phyloP scores from a whole-genome alignment of 2,329 filamentous ascomycete genomes.

The Teratosphaeria zuluensis region DNA sequence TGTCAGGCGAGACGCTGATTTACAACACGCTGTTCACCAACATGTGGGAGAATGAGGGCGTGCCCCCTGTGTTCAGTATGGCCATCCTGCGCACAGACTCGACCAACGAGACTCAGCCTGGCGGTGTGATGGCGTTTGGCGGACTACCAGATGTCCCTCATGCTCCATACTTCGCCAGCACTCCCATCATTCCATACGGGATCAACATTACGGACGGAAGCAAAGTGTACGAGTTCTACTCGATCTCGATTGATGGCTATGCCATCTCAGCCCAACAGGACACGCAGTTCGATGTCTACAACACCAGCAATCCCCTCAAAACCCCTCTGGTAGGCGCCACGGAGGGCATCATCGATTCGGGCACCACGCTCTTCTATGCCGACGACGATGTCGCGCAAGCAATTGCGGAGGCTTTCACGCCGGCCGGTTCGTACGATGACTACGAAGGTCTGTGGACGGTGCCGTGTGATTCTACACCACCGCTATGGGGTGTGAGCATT shows the following conservation, averaged over 20 bases:
- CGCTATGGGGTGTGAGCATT: constrained; percentile 34
- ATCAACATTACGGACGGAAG: constrained; percentile 17
- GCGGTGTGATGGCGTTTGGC: constrained; percentile 41
- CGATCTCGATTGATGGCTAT: constrained; percentile 26
- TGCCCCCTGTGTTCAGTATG: constrained; percentile 40
- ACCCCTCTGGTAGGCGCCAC: constrained; percentile 21
- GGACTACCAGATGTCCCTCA: constrained; percentile 38
- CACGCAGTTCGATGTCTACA: constrained; percentile 16
- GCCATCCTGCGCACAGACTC: constrained; percentile 29
- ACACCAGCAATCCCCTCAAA: constrained; percentile 11
- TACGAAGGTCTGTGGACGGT: constrained; percentile 28
- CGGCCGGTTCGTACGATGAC: constrained; percentile 29
- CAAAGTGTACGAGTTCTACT: constrained; percentile 31
- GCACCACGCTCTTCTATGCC: constrained; percentile 33
- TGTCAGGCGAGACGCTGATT: constrained; percentile 12
- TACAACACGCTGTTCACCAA: constrained; percentile 45
- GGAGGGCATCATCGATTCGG: constrained; percentile 37
- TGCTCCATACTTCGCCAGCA: constrained; percentile 24
- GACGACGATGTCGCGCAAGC: constrained; percentile 27
- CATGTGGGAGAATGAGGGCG: constrained; percentile 36
- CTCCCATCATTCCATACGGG: constrained; percentile 25
- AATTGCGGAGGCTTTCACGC: constrained; percentile 34
- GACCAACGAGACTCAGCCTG: constrained; percentile 11
- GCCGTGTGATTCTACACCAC: constrained; percentile 32
- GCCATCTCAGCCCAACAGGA: constrained; percentile 12